These are phyloP conservation scores for Leccinum broughii DNA, from an alignment of 768 basidiomycete species.

Conservation along the genomic window DNA sequence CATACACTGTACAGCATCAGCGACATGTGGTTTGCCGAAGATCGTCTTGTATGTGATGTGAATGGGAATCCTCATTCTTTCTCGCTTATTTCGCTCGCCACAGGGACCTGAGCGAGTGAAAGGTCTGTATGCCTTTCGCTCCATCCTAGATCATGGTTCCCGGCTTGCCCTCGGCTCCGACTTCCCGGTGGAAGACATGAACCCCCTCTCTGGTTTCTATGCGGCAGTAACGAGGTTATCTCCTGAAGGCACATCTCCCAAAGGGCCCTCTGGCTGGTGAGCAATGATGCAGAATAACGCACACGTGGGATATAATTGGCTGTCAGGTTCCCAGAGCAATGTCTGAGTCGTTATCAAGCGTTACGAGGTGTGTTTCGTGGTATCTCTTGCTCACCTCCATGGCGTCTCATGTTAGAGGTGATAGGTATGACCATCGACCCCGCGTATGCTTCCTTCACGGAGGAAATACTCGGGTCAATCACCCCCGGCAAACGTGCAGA, in stretches of 20 bases:
- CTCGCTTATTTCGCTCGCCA: not conserved
- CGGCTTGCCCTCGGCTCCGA: conserved; percentile 83
- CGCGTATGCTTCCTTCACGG: conserved; percentile 85
- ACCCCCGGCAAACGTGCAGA: conserved; percentile 80
- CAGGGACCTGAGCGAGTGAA: conserved; percentile 85
- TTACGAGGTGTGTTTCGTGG: conserved; percentile 53
- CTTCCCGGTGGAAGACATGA: conserved; percentile 85
- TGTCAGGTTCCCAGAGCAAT: conserved; percentile 79
- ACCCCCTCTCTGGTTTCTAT: conserved; percentile 83
- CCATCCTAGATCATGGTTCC: conserved; percentile 62
- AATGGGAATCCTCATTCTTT: not conserved
- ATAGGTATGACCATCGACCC: conserved; percentile 85
- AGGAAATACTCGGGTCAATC: conserved; percentile 72
- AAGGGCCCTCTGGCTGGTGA: conserved; percentile 83
- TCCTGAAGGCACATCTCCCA: conserved; percentile 70
- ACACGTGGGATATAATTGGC: not conserved
- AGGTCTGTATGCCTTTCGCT: conserved; percentile 84
- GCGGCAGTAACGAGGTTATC: conserved; percentile 83
- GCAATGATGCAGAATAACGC: conserved; percentile 16
- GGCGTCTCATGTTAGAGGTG: not conserved
- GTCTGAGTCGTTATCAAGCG: conserved; percentile 73
- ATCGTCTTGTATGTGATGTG: conserved; percentile 59
- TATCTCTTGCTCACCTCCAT: not conserved
- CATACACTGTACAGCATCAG: conserved; percentile 49
- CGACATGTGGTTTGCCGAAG: conserved; percentile 90